A percentile compares a stretch with the other conserved stretches of the same genome.
These are phyloP conservation scores for Fomitopsis pulvina DNA, from an alignment of 768 basidiomycete species.

Conservation along the genomic window DNA sequence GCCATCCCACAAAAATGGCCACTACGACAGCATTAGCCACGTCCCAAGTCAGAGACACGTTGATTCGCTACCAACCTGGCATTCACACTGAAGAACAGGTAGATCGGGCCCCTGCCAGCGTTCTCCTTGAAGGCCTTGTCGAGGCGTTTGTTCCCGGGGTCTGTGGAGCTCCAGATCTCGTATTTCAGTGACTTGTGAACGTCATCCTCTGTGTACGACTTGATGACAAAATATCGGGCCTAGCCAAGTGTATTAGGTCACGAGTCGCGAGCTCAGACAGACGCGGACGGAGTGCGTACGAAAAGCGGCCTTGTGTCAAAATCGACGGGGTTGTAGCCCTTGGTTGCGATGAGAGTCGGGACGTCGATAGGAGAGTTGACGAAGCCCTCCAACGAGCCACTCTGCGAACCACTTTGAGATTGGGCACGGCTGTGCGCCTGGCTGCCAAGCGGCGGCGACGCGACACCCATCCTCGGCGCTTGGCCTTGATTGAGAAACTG, in stretches of 20 bases:
- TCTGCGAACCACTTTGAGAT: slow-evolving; percentile 14
- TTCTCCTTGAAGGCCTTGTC: slow-evolving; percentile 97
- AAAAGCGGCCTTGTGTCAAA: slow-evolving; percentile 80
- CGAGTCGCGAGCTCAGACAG: slow-evolving; percentile 2
- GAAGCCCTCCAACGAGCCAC: slow-evolving; percentile 25
- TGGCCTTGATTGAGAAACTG: slow-evolving; percentile 60
- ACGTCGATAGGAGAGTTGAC: slow-evolving; percentile 74
- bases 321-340: slow-evolving; percentile 85
- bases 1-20: slow-evolving; percentile 99
- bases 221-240: slow-evolving; percentile 97
- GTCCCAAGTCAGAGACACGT: too few relatives aligned
- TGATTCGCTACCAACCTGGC: slow-evolving; percentile 71
- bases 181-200: slow-evolving; percentile 98
- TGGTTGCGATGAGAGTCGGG: slow-evolving; percentile 74
- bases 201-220: slow-evolving; percentile 98
- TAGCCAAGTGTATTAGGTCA: slow-evolving; percentile 24
- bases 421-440: slow-evolving; percentile 25
- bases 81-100: slow-evolving; percentile 98
- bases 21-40: slow-evolving; percentile 30
- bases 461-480: slow-evolving; percentile 20
- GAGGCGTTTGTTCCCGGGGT: slow-evolving; percentile 93
- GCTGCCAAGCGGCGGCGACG: slow-evolving; percentile 7
- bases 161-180: slow-evolving; percentile 97
- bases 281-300: slow-evolving; percentile 42
- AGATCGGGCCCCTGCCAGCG: slow-evolving; percentile 88